These are phyloP conservation scores for Fonsecaea erecta DNA, from an alignment of 2,329 filamentous ascomycete genomes.

Conservation along the genomic window DNA sequence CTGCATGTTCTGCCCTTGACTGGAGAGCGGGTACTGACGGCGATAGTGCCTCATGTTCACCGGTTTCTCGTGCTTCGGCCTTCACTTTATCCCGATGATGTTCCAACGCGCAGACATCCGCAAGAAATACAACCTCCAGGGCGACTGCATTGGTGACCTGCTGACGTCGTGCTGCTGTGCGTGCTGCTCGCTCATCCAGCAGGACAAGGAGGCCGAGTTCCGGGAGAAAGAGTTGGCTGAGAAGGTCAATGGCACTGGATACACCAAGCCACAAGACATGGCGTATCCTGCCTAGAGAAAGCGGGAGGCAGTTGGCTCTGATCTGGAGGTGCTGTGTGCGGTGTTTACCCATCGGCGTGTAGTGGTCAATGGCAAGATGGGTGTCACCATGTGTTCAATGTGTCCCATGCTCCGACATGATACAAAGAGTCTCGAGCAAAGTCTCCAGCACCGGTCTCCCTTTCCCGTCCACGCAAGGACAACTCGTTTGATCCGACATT, in stretches of 20 bases:
- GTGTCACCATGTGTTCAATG: too few relatives aligned
- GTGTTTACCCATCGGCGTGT: not conserved
- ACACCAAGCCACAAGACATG: constrained; percentile 27
- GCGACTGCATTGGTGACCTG: constrained; percentile 56
- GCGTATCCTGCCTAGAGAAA: constrained; percentile 18
- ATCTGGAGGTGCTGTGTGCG: not conserved
- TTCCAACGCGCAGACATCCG: constrained; percentile 61
- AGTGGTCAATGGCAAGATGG: too few relatives aligned
- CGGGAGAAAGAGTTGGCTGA: constrained; percentile 30
- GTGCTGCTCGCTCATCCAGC: constrained; percentile 63
- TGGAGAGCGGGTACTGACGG: not conserved
- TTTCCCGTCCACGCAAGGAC: too few relatives aligned
- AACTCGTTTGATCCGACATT: too few relatives aligned
- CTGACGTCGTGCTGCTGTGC: constrained; percentile 59
- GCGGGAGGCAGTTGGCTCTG: not conserved
- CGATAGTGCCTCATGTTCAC: constrained; percentile 45
- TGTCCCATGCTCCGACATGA: too few relatives aligned
- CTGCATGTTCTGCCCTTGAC: not conserved
- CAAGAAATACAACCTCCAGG: constrained; percentile 58
- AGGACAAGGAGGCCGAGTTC: constrained; percentile 57
- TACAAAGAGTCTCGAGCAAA: too few relatives aligned
- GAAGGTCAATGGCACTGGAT: constrained; percentile 24
- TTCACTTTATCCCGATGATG: constrained; percentile 52
- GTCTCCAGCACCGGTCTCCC: too few relatives aligned
- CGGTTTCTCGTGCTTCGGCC: constrained; percentile 40